Base-by-base conservation (phyloP, 768 basidiomycete genomes). In the Rhodotorula kratochvilovae region DNA sequence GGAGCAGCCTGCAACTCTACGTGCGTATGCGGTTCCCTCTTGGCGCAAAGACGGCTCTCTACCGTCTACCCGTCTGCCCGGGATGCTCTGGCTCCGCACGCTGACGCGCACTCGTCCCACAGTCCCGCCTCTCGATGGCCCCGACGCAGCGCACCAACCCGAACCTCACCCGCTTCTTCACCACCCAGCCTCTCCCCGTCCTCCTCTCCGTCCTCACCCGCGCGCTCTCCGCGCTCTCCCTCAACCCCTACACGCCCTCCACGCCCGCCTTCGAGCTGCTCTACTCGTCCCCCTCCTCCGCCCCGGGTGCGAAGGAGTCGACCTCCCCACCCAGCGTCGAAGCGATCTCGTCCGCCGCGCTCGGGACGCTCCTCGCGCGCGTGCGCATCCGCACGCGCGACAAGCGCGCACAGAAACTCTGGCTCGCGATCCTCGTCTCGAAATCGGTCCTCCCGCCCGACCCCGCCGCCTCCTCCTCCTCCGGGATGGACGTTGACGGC, bases 1-100 rank as follows among this genome's bases (percentile, higher is more conserved):
- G 90, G 0, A 89, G 90, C 76, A 83, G 87, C 0, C 83, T 93
- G 27, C 85, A 90, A 82, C 84, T 92, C 62, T 92, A 92, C 82
- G 91, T 92, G 75, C 67, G 89, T 84, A 23, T 13, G 7, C 33
- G 29, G 33, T n/a, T 31, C 59, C 15, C 43, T 39, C 56, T 29
- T 68, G 15, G 17, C 57, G 21, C n/a, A n/a, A n/a, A n/a, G n/a
- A n/a, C n/a, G n/a, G n/a, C n/a, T n/a, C n/a, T n/a, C n/a, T n/a
- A n/a, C n/a, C n/a, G n/a, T n/a, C n/a, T n/a, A n/a, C n/a, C n/a
- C n/a, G n/a, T n/a, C 7, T 4, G 39, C 54, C 7, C 23, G 29
- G 3, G 6, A 29, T 29, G 1, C 51, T 11, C 12, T 10, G 5
- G 16, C 6, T 5, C n/a, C n/a, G n/a, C 39, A 19, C 10, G 10